These are phyloP conservation scores for Amanita jacksonii DNA, from an alignment of 768 basidiomycete species.

Conservation along the genomic window DNA sequence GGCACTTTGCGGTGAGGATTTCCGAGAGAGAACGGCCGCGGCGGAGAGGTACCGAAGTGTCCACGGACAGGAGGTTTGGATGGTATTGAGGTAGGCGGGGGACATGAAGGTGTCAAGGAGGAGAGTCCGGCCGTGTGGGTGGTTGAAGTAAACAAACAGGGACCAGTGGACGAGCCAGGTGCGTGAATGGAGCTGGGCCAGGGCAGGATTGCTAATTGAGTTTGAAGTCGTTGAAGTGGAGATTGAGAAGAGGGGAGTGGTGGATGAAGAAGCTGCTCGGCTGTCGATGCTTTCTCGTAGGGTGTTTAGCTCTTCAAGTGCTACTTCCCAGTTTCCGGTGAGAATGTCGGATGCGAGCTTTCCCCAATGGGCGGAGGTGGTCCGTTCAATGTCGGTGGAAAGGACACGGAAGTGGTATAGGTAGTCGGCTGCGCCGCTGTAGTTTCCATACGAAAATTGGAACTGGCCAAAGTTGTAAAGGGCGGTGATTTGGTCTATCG, in stretches of 20 bases:
- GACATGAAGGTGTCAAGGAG: constrained; percentile 95
- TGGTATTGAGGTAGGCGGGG: constrained; percentile 96
- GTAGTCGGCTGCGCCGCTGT: constrained; percentile 94
- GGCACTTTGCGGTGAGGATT: constrained; percentile 41
- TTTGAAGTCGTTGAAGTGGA: constrained; percentile 13
- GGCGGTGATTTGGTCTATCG: constrained; percentile 88
- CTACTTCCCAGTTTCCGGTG: constrained; percentile 90
- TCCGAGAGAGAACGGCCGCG: constrained; percentile 87
- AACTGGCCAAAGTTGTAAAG: constrained; percentile 98
- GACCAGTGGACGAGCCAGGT: constrained; percentile 98
- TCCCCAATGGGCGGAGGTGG: constrained; percentile 97
- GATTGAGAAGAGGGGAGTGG: background rate
- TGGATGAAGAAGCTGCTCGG: constrained; percentile 29
- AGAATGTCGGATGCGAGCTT: constrained; percentile 97
- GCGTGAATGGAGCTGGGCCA: constrained; percentile 85
- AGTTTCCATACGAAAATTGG: constrained; percentile 98
- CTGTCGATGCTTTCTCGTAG: constrained; percentile 91
- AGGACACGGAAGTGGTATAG: constrained; percentile 98
- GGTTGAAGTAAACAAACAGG: constrained; percentile 97
- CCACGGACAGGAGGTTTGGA: constrained; percentile 94
- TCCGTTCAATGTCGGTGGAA: constrained; percentile 87
- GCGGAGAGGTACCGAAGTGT: constrained; percentile 90
- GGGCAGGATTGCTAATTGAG: constrained; percentile 48
- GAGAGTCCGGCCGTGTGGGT: constrained; percentile 81
- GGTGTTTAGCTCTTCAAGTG: constrained; percentile 89